phyloP scores from a whole-genome alignment of 208 protist genomes.

The Novymonas esmeraldas region DNA sequence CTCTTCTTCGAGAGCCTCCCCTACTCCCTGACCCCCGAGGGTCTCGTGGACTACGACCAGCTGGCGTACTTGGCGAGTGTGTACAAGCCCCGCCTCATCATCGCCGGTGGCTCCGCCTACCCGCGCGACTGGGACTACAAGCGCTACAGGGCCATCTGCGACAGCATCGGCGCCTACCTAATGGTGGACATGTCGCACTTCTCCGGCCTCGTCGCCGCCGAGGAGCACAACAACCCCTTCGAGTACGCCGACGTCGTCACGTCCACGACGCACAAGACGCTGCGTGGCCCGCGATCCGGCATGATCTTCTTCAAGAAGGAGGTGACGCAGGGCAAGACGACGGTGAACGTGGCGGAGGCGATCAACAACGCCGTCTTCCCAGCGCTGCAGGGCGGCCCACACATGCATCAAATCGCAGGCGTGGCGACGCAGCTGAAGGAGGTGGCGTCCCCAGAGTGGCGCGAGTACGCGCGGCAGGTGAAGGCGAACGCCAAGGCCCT shows the following conservation, averaged over 20 bases:
- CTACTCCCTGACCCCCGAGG: slow-evolving; percentile 94
- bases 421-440: slow-evolving; percentile 97
- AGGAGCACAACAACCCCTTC: slow-evolving; percentile 93
- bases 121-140: slow-evolving; percentile 97
- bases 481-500: slow-evolving; percentile 90
- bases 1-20: slow-evolving; percentile 98
- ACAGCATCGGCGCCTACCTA: slow-evolving; percentile 93
- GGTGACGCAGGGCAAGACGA: slow-evolving; percentile 47
- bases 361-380: slow-evolving; percentile 99
- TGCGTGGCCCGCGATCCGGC: slow-evolving; percentile 97
- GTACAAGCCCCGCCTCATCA: slow-evolving; percentile 97
- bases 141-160: slow-evolving; percentile 85
- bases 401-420: slow-evolving; percentile 98
- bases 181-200: slow-evolving; percentile 99
- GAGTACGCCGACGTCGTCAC: slow-evolving; percentile 98
- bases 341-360: slow-evolving; percentile 88
- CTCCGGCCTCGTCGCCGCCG: slow-evolving; percentile 92
- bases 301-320: slow-evolving; percentile 98
- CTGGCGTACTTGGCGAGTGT: slow-evolving; percentile 87
- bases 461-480: slow-evolving; percentile 93
- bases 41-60: slow-evolving; percentile 97
- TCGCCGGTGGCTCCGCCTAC: slow-evolving; percentile 97
- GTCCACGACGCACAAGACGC: slow-evolving; percentile 99
- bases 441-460: slow-evolving; percentile 95
- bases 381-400: slow-evolving; percentile 97